Evolutionary conservation across 768 basidiomycete genomes (phyloP).

Genomic region (Lepiota brunneoincarnata): DNA sequence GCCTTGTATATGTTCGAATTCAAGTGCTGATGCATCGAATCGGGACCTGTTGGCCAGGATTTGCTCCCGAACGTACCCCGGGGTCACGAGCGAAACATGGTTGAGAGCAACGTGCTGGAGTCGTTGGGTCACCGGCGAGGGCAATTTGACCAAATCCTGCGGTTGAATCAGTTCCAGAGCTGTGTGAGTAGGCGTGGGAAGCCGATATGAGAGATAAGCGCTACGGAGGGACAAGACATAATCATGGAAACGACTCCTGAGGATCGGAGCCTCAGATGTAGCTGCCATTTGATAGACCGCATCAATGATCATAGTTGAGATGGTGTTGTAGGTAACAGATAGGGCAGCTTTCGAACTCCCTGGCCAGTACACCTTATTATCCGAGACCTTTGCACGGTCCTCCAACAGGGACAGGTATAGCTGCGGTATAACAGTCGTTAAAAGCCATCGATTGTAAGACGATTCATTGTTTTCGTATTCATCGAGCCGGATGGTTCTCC

Average conservation of each 20-base stretch:
- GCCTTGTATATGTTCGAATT: conserved; percentile 19
- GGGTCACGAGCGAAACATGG: background rate
- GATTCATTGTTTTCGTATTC: conserved; percentile 30
- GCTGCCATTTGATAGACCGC: conserved; percentile 3
- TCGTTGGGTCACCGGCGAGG: background rate
- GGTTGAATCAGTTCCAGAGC: conserved; percentile 1
- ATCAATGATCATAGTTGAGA: conserved; percentile 2
- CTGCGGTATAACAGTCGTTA: conserved; percentile 30
- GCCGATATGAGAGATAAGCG: background rate
- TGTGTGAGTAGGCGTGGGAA: background rate
- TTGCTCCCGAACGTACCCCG: conserved; percentile 5
- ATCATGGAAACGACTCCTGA: conserved; percentile 14
- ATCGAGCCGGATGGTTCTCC: conserved; percentile 42
- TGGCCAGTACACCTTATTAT: conserved; percentile 35
- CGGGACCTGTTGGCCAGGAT: background rate
- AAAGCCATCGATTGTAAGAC: conserved; percentile 41
- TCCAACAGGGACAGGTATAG: conserved; percentile 40
- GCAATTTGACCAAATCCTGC: background rate
- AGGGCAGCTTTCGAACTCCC: conserved; percentile 18
- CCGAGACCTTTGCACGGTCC: conserved; percentile 13
- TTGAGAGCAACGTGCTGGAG: background rate
- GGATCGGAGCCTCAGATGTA: background rate
- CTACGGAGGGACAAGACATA: conserved; percentile 10
- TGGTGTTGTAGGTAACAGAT: conserved; percentile 13
- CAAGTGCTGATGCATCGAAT: conserved; percentile 18